Percentiles rank a stretch among this genome's conserved stretches.
Evolutionary conservation across 768 basidiomycete species (phyloP).

Genomic region (Rhizopogon rudus): DNA sequence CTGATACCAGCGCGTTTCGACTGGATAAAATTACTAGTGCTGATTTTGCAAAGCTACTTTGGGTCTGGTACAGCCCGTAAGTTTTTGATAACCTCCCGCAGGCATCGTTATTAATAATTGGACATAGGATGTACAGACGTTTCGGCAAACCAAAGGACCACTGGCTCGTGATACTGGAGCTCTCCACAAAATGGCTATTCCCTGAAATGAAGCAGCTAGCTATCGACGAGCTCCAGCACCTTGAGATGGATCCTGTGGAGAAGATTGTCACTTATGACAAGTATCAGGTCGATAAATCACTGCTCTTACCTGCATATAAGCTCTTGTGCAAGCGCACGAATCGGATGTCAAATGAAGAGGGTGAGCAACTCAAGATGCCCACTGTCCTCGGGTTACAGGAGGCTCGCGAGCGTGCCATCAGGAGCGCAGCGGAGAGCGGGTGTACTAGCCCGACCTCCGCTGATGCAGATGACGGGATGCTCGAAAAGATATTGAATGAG

Average conservation of each 20-base stretch:
- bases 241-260: conserved; percentile 41
- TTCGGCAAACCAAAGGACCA: conserved; percentile 36
- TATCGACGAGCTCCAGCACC: conserved; percentile 48
- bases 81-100: conserved; percentile 3
- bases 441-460: conserved; percentile 24
- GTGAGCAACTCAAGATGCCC: conserved; percentile 48
- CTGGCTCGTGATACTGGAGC: conserved; percentile 51
- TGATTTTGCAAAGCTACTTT: conserved; percentile 43
- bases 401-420: conserved; percentile 43
- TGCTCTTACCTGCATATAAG: conserved; percentile 51
- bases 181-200: conserved; percentile 55
- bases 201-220: conserved; percentile 44
- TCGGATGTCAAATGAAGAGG: conserved; percentile 53
- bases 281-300: conserved; percentile 40
- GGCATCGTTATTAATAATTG: neutral
- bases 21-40: conserved; percentile 21
- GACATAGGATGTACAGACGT: conserved; percentile 51
- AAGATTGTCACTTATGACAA: conserved; percentile 54
- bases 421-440: conserved; percentile 28
- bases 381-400: conserved; percentile 48
- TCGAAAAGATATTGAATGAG: conserved; percentile 24
- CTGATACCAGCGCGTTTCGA: conserved; percentile 1
- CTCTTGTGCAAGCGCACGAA: conserved; percentile 45
- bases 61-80: conserved; percentile 55
- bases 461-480: conserved; percentile 19